phyloP scores from a whole-genome alignment of 306 rosid species.

The Corylus heterophylla region DNA sequence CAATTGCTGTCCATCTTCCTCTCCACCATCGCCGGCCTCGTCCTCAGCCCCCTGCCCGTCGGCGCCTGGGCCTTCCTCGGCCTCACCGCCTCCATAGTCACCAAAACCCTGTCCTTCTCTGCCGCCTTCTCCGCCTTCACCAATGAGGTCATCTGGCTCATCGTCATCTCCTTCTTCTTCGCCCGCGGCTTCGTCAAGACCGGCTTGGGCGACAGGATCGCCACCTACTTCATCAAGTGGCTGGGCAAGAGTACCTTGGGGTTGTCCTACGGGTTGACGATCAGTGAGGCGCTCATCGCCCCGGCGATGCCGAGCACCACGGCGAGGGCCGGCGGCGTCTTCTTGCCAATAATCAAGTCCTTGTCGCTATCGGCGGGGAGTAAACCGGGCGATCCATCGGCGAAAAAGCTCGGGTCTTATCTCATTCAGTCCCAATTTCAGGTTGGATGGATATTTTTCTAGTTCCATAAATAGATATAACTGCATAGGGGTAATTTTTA shows the following conservation, averaged over 20 bases:
- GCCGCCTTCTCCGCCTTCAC: slow-evolving; percentile 89
- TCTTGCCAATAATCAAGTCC: slow-evolving; percentile 87
- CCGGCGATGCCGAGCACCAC: slow-evolving; percentile 99
- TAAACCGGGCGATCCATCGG: slow-evolving; percentile 55
- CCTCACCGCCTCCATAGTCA: slow-evolving; percentile 57
- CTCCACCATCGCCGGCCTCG: slow-evolving; percentile 87
- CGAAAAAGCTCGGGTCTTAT: slow-evolving; percentile 76
- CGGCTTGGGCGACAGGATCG: slow-evolving; percentile 87
- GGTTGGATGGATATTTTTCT: slow-evolving; percentile 41
- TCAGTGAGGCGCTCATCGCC: slow-evolving; percentile 85
- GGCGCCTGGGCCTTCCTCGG: slow-evolving; percentile 98
- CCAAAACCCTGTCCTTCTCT: slow-evolving; percentile 63
- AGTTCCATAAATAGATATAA: not conserved
- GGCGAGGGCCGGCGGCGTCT: slow-evolving; percentile 95
- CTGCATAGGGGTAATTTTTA: not conserved
- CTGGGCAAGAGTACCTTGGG: slow-evolving; percentile 89
- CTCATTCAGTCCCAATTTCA: slow-evolving; percentile 85
- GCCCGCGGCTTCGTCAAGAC: slow-evolving; percentile 98
- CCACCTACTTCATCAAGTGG: slow-evolving; percentile 87
- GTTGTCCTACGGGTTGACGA: slow-evolving; percentile 75
- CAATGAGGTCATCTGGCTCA: slow-evolving; percentile 89
- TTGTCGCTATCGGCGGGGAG: slow-evolving; percentile 84
- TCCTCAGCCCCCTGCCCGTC: slow-evolving; percentile 82
- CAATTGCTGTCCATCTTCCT: slow-evolving; percentile 81
- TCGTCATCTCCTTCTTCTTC: slow-evolving; percentile 91